These are phyloP conservation scores for Ophiocordyceps camponoti-saundersi DNA, from an alignment of 2,329 filamentous ascomycete species.

Conservation along the genomic window DNA sequence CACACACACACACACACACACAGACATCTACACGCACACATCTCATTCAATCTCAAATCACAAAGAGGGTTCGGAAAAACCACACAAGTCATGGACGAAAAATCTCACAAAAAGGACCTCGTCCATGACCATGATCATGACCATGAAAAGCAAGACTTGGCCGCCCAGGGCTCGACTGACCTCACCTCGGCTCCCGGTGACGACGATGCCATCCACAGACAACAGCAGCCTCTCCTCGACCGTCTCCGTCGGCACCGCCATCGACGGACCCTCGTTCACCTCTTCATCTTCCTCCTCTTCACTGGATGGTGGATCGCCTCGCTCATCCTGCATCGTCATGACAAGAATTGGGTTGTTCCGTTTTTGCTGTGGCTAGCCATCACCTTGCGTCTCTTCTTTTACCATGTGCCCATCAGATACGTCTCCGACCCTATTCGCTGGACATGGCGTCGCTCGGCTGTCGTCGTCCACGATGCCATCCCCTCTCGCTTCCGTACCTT, in stretches of 20 bases:
- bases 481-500: conserved; percentile 50
- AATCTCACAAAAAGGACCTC: too few relatives aligned
- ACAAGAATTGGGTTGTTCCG: conserved; percentile 68
- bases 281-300: conserved; percentile 25
- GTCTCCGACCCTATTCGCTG: conserved; percentile 49
- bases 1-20: too few relatives aligned
- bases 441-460: conserved; percentile 49
- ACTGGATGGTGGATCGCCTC: conserved; percentile 62
- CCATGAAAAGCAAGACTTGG: conserved; percentile 20
- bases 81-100: too few relatives aligned
- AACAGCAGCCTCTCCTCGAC: conserved; percentile 11
- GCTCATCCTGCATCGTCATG: conserved; percentile 52
- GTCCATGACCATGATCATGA: too few relatives aligned
- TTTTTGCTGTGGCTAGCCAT: conserved; percentile 69
- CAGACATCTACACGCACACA: too few relatives aligned
- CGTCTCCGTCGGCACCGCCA: conserved; percentile 23
- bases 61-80: too few relatives aligned
- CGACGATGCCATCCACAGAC: conserved; percentile 4
- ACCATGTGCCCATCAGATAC: conserved; percentile 52
- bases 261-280: conserved; percentile 27
- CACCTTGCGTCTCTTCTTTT: conserved; percentile 55
- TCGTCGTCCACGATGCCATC: conserved; percentile 40
- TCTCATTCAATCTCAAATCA: too few relatives aligned
- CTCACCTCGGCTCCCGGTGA: conserved; percentile 1
- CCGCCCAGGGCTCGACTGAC: conserved; percentile 8